Base-by-base conservation (phyloP, 2,329 filamentous ascomycete species). In the Colletotrichum caudatum region DNA sequence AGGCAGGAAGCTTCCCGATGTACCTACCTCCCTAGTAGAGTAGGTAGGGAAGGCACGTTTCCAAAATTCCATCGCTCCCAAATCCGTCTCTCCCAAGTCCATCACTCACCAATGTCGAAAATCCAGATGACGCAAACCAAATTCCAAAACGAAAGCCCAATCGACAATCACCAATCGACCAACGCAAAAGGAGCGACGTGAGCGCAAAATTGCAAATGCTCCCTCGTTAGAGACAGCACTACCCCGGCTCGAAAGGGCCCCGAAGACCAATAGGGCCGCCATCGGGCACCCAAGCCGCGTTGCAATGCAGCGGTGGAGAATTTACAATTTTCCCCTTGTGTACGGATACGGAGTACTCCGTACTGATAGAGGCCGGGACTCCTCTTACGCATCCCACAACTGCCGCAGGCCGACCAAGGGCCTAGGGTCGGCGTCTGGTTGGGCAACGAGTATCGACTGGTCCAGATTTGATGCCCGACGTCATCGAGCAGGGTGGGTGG, bases 401-500 rank as follows among this genome's bases (percentile, higher is more conserved):
- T 51, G 57, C 64, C 50, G 64, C 51, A 33, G 23, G 39, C 26
- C 2, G 46, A 23, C 11, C 65, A 64, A 53, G 58, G 54, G 26
- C 56, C 44, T 50, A 44, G 37, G 51, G 29, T 2, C 54, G 56
- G 56, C 66, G 29, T 33, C 56, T 72, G 54, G 66, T 72, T 70
- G 70, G 60, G 61, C 66, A 35, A 70, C 16, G 41, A 44, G 51
- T 44, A 51, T 60, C 59, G 60, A 57, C 60, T 57, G 69, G 39
- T 23, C 54, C 60, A 51, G 26, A 41, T 26, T 72, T 62, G 70
- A 44, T 62, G 51, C 66, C 66, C 70, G 70, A 72, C 70, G 70
- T 72, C 70, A 72, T 72, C 67, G 67, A 61, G 46, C 70, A 71
- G 69, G 50, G 56, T 71, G 59, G 56, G 56, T 72, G 56, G 67